These are phyloP conservation scores for Biscutella laevigata DNA, from an alignment of 441 rosid genomes.

Conservation along the genomic window DNA sequence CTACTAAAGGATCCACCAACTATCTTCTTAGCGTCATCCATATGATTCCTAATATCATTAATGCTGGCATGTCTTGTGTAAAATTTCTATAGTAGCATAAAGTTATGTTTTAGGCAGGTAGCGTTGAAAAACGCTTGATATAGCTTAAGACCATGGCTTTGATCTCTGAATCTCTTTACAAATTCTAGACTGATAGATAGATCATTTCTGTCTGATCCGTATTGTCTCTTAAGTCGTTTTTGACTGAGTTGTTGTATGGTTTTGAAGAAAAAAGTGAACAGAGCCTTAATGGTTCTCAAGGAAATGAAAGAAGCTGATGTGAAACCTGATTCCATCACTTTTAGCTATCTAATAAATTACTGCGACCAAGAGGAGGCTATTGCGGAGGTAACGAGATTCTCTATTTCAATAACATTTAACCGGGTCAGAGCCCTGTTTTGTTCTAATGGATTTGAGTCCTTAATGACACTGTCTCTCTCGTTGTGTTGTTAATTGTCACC, in stretches of 20 bases:
- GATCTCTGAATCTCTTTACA: conserved; percentile 2
- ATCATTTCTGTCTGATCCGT: background rate
- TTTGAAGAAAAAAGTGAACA: conserved; percentile 48
- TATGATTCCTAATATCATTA: background rate
- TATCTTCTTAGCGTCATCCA: background rate
- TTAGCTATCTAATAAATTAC: conserved; percentile 48
- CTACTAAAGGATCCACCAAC: background rate
- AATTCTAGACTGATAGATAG: background rate
- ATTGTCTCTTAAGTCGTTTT: background rate
- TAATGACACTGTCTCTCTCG: background rate
- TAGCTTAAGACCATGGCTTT: background rate
- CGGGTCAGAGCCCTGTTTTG: background rate
- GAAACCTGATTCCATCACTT: conserved; percentile 66
- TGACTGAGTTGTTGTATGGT: conserved; percentile 15
- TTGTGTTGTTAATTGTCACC: background rate
- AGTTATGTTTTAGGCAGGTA: background rate
- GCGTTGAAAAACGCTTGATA: background rate
- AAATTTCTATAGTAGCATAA: background rate
- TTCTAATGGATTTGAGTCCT: background rate
- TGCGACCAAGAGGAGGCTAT: conserved; percentile 53
- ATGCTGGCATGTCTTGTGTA: conserved; percentile 1
- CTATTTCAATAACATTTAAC: background rate
- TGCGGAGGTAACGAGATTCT: conserved; percentile 39
- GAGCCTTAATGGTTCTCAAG: conserved; percentile 48
- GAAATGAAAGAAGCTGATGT: conserved; percentile 61